Conservation (phyloP, 2,329 filamentous ascomycete species). For the Sordariomycetes sp. region DNA sequence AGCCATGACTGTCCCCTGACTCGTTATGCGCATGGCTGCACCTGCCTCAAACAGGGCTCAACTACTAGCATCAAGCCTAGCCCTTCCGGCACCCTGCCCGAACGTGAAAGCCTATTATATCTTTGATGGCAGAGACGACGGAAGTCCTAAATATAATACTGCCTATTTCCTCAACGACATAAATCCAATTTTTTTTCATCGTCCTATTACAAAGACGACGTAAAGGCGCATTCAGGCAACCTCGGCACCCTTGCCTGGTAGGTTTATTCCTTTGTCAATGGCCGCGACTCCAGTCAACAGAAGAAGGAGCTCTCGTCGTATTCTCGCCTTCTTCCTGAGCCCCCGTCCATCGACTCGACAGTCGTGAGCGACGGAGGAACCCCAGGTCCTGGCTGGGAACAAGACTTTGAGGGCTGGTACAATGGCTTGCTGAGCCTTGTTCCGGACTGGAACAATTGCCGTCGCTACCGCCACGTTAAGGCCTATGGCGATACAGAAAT, state of each 20-base stretch:
- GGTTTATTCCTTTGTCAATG: conserved; percentile 7
- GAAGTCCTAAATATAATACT: conserved; percentile 3
- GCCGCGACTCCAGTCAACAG: conserved; percentile 4
- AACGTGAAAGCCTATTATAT: conserved; percentile 1
- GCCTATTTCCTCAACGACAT: conserved; percentile 8
- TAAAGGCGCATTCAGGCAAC: background rate
- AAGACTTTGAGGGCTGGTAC: conserved; percentile 9
- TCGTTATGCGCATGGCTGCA: conserved; percentile 5
- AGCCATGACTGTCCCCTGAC: conserved; percentile 3
- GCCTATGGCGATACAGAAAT: conserved; percentile 6
- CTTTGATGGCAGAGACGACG: background rate
- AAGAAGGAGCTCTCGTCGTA: background rate
- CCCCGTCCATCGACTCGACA: conserved; percentile 1
- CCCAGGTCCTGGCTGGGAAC: conserved; percentile 6
- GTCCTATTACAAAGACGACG: conserved; percentile 4
- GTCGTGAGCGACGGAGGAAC: conserved; percentile 8
- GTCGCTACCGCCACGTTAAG: conserved; percentile 6
- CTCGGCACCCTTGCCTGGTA: conserved; percentile 6
- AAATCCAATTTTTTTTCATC: conserved; percentile 3
- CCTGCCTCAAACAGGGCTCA: background rate
- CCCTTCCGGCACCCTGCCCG: conserved; percentile 1
- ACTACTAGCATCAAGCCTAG: background rate
- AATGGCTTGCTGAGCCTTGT: conserved; percentile 6
- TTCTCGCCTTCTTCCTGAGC: background rate
- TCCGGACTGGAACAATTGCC: conserved; percentile 7